Conservation (phyloP, 148 eudicot genomes). For the Rhododendron ovatum region DNA sequence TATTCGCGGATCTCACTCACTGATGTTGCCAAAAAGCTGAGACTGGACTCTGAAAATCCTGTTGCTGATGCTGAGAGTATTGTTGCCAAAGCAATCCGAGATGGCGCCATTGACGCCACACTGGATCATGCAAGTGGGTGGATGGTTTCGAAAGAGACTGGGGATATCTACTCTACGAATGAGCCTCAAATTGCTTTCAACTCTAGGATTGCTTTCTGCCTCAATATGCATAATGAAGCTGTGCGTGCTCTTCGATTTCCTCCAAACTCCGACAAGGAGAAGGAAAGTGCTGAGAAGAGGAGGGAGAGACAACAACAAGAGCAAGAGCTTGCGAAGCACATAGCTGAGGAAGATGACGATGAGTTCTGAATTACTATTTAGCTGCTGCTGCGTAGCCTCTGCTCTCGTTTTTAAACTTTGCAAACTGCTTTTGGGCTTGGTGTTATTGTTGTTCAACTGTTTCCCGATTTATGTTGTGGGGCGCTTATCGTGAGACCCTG, state of each 20-base stretch:
- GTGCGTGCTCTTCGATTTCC: constrained; percentile 87
- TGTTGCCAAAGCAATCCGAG: constrained; percentile 87
- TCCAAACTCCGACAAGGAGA: constrained; percentile 84
- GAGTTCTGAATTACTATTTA: constrained; percentile 46
- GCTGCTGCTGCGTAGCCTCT: background rate
- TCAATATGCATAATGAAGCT: constrained; percentile 96
- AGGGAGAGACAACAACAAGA: constrained; percentile 95
- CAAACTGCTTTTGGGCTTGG: background rate
- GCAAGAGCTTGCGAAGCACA: constrained; percentile 95
- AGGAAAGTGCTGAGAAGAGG: constrained; percentile 95
- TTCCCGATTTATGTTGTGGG: background rate
- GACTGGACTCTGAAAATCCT: constrained; percentile 76
- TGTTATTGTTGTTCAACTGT: background rate
- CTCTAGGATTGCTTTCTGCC: constrained; percentile 89
- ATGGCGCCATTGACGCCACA: constrained; percentile 95
- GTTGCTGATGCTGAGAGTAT: constrained; percentile 97
- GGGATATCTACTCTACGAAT: constrained; percentile 90
- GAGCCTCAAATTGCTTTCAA: constrained; percentile 93
- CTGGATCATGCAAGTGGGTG: constrained; percentile 84
- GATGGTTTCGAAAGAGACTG: constrained; percentile 92
- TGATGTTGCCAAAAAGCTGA: constrained; percentile 80
- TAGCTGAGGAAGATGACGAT: constrained; percentile 98
- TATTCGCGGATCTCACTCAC: constrained; percentile 86
- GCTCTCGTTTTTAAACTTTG: background rate
- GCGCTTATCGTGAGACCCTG: background rate